Evolutionary conservation across 2,329 filamentous ascomycete species (phyloP), one percentile per base, ranked within the genome.

Genomic region (Aspergillus pseudoterreus): DNA sequence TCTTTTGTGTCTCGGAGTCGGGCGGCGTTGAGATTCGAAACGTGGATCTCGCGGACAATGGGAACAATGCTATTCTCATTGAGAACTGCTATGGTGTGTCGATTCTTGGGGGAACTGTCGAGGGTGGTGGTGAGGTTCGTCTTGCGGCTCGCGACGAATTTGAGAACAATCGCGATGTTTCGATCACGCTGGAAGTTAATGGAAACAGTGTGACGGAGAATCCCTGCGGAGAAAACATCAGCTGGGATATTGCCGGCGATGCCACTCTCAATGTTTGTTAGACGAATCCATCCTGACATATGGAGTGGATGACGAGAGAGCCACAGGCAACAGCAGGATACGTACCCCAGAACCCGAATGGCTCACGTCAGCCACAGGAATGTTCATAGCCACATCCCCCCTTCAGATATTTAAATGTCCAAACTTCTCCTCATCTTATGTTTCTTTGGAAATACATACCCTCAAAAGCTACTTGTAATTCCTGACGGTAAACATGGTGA

Each of bases 401-500:
- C 27, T 30, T 30, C 27, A 30, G 10, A 22, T 22, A 22, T 5
- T 22, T 22, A 6, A 22, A 22, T 22, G 22, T 22, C 22, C 22
- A 6, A 4, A 22, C 22, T 22, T 2, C 22, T 22, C 22, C 22
- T 6, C 22, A 22, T 22, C 22, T 22, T 22, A 6, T 6, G 22
- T 22, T 22, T 2, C 22, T 22, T 22, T 22, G 4, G 22, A 22
- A 22, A 22, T 22, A 22, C 22, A 22, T 22, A 22, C 4, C 6
- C 2, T 22, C 22, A 22, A 22, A 22, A 22, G 22, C 22, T 22
- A 22, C 22, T 22, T 22, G 9, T 27, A 30, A 30, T 30, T 30
- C 27, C 27, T 30, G 27, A 15, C 22, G 32, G 17, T 48, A 53
- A 22, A 15, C 32, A 62, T 62, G 59, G 59, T 62, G 9, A 51